Evolutionary conservation across 768 basidiomycete genomes (phyloP), one percentile per base, ranked within the genome.

Genomic region (Hygrophorus pudorinus): DNA sequence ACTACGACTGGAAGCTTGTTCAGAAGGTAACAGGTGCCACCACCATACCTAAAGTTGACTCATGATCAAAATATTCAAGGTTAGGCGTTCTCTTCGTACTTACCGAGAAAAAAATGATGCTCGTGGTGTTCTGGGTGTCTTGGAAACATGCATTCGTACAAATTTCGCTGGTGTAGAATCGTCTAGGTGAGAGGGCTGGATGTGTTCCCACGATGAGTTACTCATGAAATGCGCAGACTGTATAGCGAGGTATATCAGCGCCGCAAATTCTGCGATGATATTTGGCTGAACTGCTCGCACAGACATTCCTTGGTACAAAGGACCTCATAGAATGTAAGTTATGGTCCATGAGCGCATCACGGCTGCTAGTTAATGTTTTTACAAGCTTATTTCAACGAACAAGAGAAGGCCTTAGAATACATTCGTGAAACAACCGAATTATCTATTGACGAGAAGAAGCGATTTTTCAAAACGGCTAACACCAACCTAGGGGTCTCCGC

Each of bases 91-190:
- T 1, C 65, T 97, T 41, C 76, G 65, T 48, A 73, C 66, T 17
- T 61, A 91, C 21, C 69, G 93, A 51, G 77, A 80, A 50, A 79
- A 75, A 52, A 79, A 81, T 28, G 93, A 99, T 58, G 82, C 78
- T 2, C 78, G 86, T 47, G 91, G 87, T 0, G 75, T 93, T 38
- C 73, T 94, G 35, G 92, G 89, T 3, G 86, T 97, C 0, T 65
- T 99, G 29, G 90, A 94, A 54, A 88, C 89, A 0, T 96, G 89
- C 52, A 74, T 97, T 35, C 73, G 92, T 43, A 75, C 79, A 17
- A 97, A 96, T 59, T 99, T 97, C 65, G 96, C 87, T 11, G 96
- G 88, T 0, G 79, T 88, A 3, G 93, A 96, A 64, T 87, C 86
- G 29, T 63, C 82, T 8, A 79, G 84, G 84, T 80, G 47, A 45